A percentile compares a stretch with the other conserved stretches of the same genome.
These are phyloP conservation scores for Pseudogymnoascus sp. DNA, from an alignment of 2,329 filamentous ascomycete species.

Conservation along the genomic window DNA sequence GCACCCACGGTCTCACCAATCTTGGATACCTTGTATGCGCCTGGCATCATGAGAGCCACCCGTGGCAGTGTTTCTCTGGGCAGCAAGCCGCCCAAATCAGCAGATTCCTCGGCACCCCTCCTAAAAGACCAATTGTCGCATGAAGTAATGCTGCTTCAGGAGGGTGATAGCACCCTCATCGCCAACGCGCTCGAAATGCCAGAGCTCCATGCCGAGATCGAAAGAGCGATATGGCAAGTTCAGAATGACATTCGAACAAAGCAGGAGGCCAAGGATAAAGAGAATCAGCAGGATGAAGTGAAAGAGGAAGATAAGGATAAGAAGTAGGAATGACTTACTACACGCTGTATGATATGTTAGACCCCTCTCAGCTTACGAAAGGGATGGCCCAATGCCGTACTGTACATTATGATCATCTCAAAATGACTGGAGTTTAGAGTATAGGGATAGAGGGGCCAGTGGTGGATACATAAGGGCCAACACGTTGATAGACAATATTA, in stretches of 20 bases:
- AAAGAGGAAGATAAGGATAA: slow-evolving; percentile 17
- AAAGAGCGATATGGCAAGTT: slow-evolving; percentile 70
- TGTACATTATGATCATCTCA: slow-evolving; percentile 10
- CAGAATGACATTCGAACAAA: slow-evolving; percentile 33
- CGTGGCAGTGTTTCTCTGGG: slow-evolving; percentile 10
- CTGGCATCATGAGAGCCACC: slow-evolving; percentile 13
- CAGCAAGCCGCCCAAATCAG: not conserved
- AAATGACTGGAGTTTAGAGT: not conserved
- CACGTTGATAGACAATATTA: not conserved
- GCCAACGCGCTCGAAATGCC: slow-evolving; percentile 59
- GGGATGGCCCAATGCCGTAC: slow-evolving; percentile 1
- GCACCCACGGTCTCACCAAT: slow-evolving; percentile 56
- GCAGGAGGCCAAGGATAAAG: slow-evolving; percentile 21
- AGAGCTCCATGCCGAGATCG: slow-evolving; percentile 64
- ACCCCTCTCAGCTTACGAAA: not conserved
- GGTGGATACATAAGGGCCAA: not conserved
- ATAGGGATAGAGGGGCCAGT: not conserved
- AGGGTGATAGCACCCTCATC: slow-evolving; percentile 49
- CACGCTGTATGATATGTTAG: slow-evolving; percentile 2
- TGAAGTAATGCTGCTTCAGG: slow-evolving; percentile 38
- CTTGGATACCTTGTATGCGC: slow-evolving; percentile 66
- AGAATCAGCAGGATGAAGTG: slow-evolving; percentile 14
- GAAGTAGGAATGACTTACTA: slow-evolving; percentile 11
- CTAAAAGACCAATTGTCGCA: slow-evolving; percentile 24
- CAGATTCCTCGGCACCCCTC: slow-evolving; percentile 22